These are phyloP conservation scores for Russula abietina DNA, from an alignment of 768 basidiomycete genomes.

Conservation along the genomic window DNA sequence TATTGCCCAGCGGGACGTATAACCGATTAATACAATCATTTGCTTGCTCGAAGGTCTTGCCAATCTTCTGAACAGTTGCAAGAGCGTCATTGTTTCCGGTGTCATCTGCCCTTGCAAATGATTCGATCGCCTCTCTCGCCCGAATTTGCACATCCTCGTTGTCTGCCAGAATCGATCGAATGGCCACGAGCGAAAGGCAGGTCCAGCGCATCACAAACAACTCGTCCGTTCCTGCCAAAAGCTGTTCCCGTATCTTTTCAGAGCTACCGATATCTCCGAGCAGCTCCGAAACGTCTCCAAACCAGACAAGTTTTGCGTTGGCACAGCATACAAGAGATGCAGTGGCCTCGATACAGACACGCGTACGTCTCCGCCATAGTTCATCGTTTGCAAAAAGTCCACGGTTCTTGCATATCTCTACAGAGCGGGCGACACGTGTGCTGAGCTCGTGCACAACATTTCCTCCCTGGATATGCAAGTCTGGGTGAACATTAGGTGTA, in stretches of 20 bases:
- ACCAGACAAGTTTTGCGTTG: neutral
- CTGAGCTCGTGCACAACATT: neutral
- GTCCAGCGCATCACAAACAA: neutral
- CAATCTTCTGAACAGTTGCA: neutral
- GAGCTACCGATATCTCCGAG: neutral
- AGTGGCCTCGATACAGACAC: neutral
- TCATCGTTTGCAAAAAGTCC: neutral
- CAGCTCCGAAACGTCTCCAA: neutral
- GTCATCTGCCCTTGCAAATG: neutral
- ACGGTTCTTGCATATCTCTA: neutral
- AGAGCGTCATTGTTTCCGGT: neutral
- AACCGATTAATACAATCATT: neutral
- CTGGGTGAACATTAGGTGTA: neutral
- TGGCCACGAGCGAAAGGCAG: neutral
- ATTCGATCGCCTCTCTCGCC: too few relatives aligned
- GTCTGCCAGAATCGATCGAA: neutral
- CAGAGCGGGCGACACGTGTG: neutral
- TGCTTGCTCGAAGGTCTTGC: neutral
- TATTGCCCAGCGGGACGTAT: neutral
- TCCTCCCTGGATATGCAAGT: neutral
- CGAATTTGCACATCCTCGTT: neutral
- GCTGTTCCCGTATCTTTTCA: neutral
- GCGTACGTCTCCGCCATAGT: neutral
- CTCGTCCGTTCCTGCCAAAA: neutral
- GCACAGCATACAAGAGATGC: neutral